Base-by-base conservation (phyloP, 305 asterid species). In the Petunia hybrid region DNA sequence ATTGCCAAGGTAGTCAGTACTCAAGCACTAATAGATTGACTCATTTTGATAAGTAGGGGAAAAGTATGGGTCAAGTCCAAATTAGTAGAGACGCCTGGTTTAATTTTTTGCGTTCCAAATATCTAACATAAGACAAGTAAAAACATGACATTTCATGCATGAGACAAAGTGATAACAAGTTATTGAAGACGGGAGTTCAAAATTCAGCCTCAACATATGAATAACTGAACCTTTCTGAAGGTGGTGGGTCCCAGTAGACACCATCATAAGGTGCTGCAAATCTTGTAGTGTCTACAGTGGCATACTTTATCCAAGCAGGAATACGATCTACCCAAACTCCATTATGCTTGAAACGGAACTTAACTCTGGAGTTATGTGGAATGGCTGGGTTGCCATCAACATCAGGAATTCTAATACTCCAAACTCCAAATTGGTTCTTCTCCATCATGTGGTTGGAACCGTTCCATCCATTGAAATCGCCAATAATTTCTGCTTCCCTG, bases 231-330 rank as follows among this genome's bases (percentile, higher is more conserved):
- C 98, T 94, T 83, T 93, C 98, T 1, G 94, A 84, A 83, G 91
- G 88, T 79, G 97, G 94, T 77, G 98, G 98, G 83, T 96, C 93
- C 99, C 98, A 96, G 90, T 91, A 92, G 56, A 96, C 95, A 59
- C 98, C 99, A 87, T 94, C 99, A 91, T 91, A 96, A 82, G 97
- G 94, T 80, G 99, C 98, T 63, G 97, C 98, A 83, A 96, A 96
- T 86, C 22, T 88, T 77, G 94, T 88, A 74, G 97, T 84, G 77
- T 96, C 98, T 75, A 75, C 94, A 87, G 94, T 92, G 35, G 97
- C 98, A 86, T 90, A 93, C 86, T 90, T 91, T 80, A 94, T 93
- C 98, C 99, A 94, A 76, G 98, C 97, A 82, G 99, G 99, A 84
- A 94, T 91, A 73, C 98, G 87, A 69, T 96, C 99, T 68, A 90